Conservation (phyloP, 2,329 filamentous ascomycete species). For the Paecilomyces sp. region DNA sequence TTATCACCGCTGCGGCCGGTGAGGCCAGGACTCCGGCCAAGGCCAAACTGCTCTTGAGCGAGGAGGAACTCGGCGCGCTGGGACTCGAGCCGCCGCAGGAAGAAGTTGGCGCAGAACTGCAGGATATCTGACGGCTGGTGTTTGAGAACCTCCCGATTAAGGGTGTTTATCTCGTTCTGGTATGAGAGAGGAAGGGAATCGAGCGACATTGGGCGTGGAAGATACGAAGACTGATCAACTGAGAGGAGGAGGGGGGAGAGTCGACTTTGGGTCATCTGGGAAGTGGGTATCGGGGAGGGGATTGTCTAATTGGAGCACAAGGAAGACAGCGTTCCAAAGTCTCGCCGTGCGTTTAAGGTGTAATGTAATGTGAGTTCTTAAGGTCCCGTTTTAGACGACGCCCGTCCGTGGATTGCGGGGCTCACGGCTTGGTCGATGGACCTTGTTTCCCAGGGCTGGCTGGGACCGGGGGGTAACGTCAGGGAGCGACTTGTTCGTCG, state of each 20-base stretch:
- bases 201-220: slow-evolving; percentile 6
- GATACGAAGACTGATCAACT: slow-evolving; percentile 3
- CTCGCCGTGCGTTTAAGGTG: not conserved
- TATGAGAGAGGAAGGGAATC: slow-evolving; percentile 32
- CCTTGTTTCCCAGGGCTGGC: not conserved
- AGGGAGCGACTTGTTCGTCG: not conserved
- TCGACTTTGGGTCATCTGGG: slow-evolving; percentile 6
- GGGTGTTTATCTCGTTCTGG: slow-evolving; percentile 55
- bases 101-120: slow-evolving; percentile 65
- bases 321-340: not conserved
- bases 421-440: not conserved
- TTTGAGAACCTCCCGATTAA: slow-evolving; percentile 55
- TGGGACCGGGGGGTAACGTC: not conserved
- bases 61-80: slow-evolving; percentile 54
- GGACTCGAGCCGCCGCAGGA: slow-evolving; percentile 57
- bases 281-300: slow-evolving; percentile 14
- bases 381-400: slow-evolving; percentile 1
- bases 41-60: slow-evolving; percentile 15
- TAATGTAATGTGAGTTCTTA: not conserved
- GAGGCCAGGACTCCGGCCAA: slow-evolving; percentile 21
- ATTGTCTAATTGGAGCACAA: slow-evolving; percentile 17
- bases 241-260: slow-evolving; percentile 1
- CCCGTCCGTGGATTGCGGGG: not conserved
- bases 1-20: slow-evolving; percentile 18
- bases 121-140: slow-evolving; percentile 56